Base-by-base conservation (phyloP, 1,139 yeast species). In the Yamadazyma epiphylla region DNA sequence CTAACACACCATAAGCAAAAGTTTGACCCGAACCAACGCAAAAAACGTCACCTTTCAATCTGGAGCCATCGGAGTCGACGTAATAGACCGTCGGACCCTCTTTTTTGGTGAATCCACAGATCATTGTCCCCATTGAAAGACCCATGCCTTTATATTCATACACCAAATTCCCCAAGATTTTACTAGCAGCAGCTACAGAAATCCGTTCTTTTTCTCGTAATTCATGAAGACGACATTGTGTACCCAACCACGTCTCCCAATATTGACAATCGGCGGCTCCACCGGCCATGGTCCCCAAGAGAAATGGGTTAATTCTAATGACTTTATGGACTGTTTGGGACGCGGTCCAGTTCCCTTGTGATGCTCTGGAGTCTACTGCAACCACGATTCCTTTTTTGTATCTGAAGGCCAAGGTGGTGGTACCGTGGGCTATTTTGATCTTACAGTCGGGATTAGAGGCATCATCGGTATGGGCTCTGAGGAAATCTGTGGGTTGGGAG, bases 1-100 rank as follows among this genome's bases (percentile, higher is more conserved):
- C 99, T 44, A 91, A 71, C 15, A 91, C 98, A 71, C 99, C 98
- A 53, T 91, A 91, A n/a, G 99, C 99, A 63, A 91, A 91, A 1
- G 98, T 91, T 64, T 91, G 98, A 61, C 99, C 99, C 1, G 97
- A 89, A 28, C 99, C 99, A 21, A 91, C 99, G 70, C 96, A 88
- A 62, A 94, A 94, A 42, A 88, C 51, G 52, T 91, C 96, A 35
- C 98, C 98, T 58, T 87, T 84, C 50, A 91, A 70, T 59, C 99
- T 77, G 8, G 96, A 84, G 34, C 99, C 99, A 53, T 91, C 99
- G 24, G 95, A 84, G 62, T 91, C 99, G 26, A 91, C 98, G 51
- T 91, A 94, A 62, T 82, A 91, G 37, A 91, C 83, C 19, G 96
- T 80, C 30, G 98, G 96, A 7, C 96, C 96, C 55, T 89, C 96